These are phyloP conservation scores for Chrysopogon serrulatus DNA, from an alignment of 176 grass and related monocot genomes.

Conservation along the genomic window DNA sequence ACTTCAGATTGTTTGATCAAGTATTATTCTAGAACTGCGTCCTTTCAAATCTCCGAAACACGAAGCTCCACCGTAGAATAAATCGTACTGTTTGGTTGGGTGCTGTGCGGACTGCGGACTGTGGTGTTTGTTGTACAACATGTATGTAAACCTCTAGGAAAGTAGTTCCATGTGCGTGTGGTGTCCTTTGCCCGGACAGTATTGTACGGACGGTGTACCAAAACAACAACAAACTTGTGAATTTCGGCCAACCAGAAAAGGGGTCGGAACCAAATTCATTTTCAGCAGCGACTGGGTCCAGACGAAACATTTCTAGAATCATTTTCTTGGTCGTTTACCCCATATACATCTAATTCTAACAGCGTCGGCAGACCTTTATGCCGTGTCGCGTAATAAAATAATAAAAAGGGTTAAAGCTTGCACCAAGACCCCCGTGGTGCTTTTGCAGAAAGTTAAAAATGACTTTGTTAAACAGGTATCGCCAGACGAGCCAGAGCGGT, in stretches of 20 bases:
- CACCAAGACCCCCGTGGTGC: not conserved
- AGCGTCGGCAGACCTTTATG: not conserved
- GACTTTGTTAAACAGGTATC: no score
- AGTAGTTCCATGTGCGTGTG: not conserved
- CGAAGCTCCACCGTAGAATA: not conserved
- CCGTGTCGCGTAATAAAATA: not conserved
- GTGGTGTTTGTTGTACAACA: no score
- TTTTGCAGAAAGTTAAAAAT: not conserved
- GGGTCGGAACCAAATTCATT: not conserved
- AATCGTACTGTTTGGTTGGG: not conserved
- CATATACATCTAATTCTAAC: not conserved
- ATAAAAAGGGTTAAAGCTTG: not conserved
- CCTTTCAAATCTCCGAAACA: no score
- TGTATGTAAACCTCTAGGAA: not conserved
- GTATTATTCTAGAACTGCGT: no score
- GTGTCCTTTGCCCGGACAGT: not conserved
- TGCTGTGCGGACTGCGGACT: not conserved
- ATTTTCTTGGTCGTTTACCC: not conserved
- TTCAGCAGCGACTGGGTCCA: not conserved
- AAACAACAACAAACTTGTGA: not conserved
- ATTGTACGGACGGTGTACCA: not conserved
- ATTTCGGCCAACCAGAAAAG: not conserved
- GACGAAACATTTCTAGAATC: not conserved
- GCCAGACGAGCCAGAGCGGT: no score
- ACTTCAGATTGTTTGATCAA: no score